Base-by-base conservation (phyloP, 495 filamentous ascomycete species). In the Articulospora tetracladia region DNA sequence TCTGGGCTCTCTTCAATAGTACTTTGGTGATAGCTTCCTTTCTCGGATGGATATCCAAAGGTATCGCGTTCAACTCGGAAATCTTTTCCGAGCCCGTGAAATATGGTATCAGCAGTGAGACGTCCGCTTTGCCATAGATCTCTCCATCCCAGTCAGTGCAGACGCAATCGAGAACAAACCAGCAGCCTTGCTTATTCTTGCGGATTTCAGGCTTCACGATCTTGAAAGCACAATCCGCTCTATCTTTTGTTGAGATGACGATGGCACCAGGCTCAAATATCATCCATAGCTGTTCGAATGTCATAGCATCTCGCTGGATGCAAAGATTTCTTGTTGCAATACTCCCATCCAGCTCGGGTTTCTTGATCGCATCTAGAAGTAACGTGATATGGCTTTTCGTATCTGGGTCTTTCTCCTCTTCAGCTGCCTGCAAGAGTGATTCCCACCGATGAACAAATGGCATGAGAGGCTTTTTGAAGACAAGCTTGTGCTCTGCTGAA, bases 241-340 rank as follows among this genome's bases (percentile, higher is more conserved):
- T 47, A 17, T 47, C 92, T 1, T 89, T 92, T 2, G 82, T 81
- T 0, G 88, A 87, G 66, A 88, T 92, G 1, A 86, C 87, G 32
- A 94, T 82, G 15, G 89, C 88, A 65, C 93, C 92, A 3, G 92
- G 91, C 63, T 95, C 92, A 78, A 91, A 92, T 6, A 96, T 73
- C 2, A 91, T 90, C 92, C 92, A 94, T 8, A 93, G 69, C 7
- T 93, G 80, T 55, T 95, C 90, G 59, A 91, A 96, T 8, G 91
- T 95, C 69, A 96, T 94, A 53, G 86, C 88, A 27, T 88, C 87
- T 47, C 86, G 84, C 57, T 90, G 85, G 20, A 96, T 77, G 61
- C 95, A 76, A 0, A 91, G 89, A 60, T 91, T 87, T 1, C 95
- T 79, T 11, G 85, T 89, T 64, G 88, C 88, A 69, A 92, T 91